Conservation (phyloP, 2,329 filamentous ascomycete genomes). For the Phoma sp. region DNA sequence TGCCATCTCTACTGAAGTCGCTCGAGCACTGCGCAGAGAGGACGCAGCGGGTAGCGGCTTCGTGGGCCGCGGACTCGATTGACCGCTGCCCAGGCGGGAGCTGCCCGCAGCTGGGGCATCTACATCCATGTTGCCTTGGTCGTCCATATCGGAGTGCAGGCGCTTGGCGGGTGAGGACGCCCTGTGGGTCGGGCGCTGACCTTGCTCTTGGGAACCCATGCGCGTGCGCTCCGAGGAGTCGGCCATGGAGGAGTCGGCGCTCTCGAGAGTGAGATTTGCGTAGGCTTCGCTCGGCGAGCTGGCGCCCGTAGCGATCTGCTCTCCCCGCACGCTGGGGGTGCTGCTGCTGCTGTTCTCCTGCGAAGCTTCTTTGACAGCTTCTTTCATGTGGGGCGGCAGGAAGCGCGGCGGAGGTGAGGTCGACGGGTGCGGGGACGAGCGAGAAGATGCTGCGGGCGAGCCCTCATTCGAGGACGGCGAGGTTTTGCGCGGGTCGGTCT, state of each 20-base stretch:
- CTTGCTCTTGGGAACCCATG: conserved; percentile 16
- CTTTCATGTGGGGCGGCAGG: conserved; percentile 63
- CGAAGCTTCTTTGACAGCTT: conserved; percentile 53
- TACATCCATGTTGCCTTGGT: conserved; percentile 45
- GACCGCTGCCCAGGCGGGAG: conserved; percentile 31
- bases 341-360: conserved; percentile 26
- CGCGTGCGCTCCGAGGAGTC: conserved; percentile 32
- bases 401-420: conserved; percentile 53
- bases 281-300: conserved; percentile 60
- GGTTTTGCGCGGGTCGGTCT: conserved; percentile 14
- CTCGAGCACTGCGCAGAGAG: conserved; percentile 38
- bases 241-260: conserved; percentile 44
- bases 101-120: conserved; percentile 24
- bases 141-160: conserved; percentile 61
- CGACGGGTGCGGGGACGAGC: conserved; percentile 46
- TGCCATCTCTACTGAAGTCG: conserved; percentile 54
- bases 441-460: conserved; percentile 37
- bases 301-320: conserved; percentile 46
- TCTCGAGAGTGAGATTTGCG: conserved; percentile 58
- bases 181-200: conserved; percentile 41
- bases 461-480: conserved; percentile 44
- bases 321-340: conserved; percentile 37
- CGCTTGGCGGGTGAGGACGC: conserved; percentile 63
- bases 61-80: conserved; percentile 33
- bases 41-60: conserved; percentile 30